Base-by-base conservation (phyloP, 306 rosid genomes). In the Medicago truncatula region DNA sequence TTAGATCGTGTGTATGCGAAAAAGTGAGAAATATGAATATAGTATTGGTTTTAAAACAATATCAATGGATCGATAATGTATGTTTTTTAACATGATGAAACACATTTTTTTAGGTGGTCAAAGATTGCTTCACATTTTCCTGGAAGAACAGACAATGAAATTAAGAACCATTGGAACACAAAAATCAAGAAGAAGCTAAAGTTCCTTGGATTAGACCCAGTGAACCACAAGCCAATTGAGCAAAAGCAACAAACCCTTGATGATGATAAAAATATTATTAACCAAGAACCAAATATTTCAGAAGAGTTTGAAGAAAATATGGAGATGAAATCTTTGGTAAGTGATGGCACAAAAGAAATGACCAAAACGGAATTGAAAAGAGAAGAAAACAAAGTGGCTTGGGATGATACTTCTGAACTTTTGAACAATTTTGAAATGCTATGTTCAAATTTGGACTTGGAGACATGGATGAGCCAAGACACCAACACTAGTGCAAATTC, bases 81-180 rank as follows among this genome's bases (percentile, higher is more conserved):
- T 78, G 65, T 34, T 53, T 36, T 5, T 28, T 75, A 78, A 85
- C 64, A 28, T 36, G 3, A 52, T 52, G 38, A 61, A 50, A 18
- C 60, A 64, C 15, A 57, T 81, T 44, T 82, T 54, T 57, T 61
- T 81, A 95, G 98, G 86, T 95, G 98, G 98, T 95, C 98, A 59
- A 90, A 92, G 85, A 95, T 95, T 56, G 98, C 98, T 58, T 82
- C 97, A 16, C 93, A 95, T 73, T 92, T 95, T 76, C 96, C 98
- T 2, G 97, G 98, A 16, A 87, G 98, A 52, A 92, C 98, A 0
- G 98, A 95, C 80, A 95, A 95, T 18, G 98, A 95, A 73, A 95
- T 95, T 75, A 95, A 95, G 85, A 95, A 95, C 84, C 98, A 95
- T 28, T 95, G 98, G 97, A 95, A 95, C 66, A 90, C 98, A 25